Base-by-base conservation (phyloP, 169 alveolate species). In the Babesia bigemina region DNA sequence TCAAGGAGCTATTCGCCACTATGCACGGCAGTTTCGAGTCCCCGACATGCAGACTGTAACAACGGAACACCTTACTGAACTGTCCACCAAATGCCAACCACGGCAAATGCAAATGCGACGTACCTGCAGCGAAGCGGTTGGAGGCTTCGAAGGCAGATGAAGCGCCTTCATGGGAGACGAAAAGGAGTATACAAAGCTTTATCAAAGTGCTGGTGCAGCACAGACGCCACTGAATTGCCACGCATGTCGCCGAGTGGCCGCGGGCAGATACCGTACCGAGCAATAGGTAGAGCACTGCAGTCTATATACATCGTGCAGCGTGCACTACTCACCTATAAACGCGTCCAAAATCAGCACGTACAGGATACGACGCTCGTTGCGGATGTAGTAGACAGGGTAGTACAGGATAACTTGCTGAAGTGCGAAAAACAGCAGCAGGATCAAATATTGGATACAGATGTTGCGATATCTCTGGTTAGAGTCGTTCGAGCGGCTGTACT, bases 351-450 rank as follows among this genome's bases (percentile, higher is more conserved):
- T 53, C 26, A 75, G 83, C 39, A 49, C 42, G 66, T 83, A 83
- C 29, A 83, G 60, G 21, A 83, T 50, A 10, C 58, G 39, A 8
- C 47, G 47, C 29, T 63, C 86, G 44, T 65, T 69, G 47, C 73
- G 70, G 33, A 83, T 16, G 63, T 74, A 83, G 71, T 74, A 74
- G 44, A 83, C 60, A 49, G 63, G 39, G 52, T 83, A 83, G 75
- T 83, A 73, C 49, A 83, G 81, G 29, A 75, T 33, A 26, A 49
- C 28, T 55, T 75, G 86, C 75, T 83, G 90, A 22, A 83, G 48
- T 21, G 65, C 17, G 67, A 83, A 74, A n/a, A 83, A n/a, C 70
- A 83, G 70, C 69, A 83, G 47, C 49, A 83, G 62, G 45, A 77
- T 75, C 33, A 74, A 45, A 14, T 49, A 19, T 53, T 67, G 76